A percentile compares a stretch with the other conserved stretches of the same genome.
phyloP scores from a whole-genome alignment of 164 flowering plant genomes.

The Saururus chinensis region DNA sequence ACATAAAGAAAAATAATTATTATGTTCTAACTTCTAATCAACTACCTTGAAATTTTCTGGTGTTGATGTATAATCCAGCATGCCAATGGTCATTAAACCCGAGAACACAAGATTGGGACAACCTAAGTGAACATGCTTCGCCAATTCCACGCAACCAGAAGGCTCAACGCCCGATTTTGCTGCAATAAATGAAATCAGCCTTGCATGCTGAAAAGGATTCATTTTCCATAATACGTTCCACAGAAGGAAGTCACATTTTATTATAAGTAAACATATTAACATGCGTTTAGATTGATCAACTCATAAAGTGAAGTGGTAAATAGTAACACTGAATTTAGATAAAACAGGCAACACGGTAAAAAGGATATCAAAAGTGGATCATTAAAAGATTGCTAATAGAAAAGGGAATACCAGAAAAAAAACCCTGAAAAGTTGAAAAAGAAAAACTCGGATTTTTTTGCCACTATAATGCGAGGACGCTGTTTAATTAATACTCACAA shows the following conservation, averaged over 20 bases:
- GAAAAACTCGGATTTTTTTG: no score
- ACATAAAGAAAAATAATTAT: not conserved
- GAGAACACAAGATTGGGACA: constrained; percentile 82
- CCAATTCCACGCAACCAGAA: constrained; percentile 61
- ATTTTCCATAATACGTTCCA: not conserved
- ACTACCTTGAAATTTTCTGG: constrained; percentile 88
- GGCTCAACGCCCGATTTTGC: constrained; percentile 90
- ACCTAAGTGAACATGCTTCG: constrained; percentile 44
- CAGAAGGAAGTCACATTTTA: no score
- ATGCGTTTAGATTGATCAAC: no score
- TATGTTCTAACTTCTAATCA: not conserved
- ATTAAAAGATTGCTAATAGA: no score
- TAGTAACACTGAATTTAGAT: no score
- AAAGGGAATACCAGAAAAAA: no score
- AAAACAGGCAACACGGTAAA: no score
- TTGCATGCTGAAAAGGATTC: not conserved
- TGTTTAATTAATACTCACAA: constrained; percentile 76
- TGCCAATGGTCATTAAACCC: constrained; percentile 95
- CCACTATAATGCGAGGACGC: no score
- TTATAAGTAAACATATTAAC: no score
- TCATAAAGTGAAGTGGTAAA: no score
- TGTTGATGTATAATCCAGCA: constrained; percentile 86
- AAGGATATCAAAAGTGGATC: no score
- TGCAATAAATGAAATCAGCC: constrained; percentile 19
- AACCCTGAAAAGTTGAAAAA: no score